Evolutionary conservation across 31 red algal genomes (phyloP), one percentile per base, ranked within the genome.

Genomic region (Asparagopsis taxiformis): DNA sequence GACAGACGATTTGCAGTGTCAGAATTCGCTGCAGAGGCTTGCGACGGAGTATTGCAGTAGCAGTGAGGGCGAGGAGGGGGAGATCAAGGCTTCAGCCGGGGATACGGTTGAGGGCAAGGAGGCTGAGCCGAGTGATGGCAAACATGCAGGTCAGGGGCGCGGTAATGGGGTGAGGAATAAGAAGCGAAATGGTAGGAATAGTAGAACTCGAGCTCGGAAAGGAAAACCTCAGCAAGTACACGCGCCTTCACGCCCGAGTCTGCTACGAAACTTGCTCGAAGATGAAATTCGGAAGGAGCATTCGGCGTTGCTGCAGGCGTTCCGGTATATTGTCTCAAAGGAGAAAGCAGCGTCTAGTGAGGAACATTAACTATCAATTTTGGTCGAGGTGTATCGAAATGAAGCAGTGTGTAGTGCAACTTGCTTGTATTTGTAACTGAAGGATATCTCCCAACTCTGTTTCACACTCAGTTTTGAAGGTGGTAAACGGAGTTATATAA

Each of bases 201-300:
- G 54, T 54, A 24, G 30, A 1, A 39, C 9, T 30, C 38, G 29
- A 30, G 59, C 29, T 31, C 35, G 23, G 17, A 35, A 29, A 7
- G 13, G 8, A 46, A 46, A 46, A 13, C 41, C 41, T 9, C 17
- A 75, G 24, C 5, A 44, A 28, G 16, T 22, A 26, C 16, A 16
- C 35, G 21, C 59, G 30, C 50, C 59, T 3, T 1, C 29, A 0
- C 70, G 37, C 21, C 80, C 69, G 43, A 68, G 57, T 60, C 59
- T 85, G 28, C 20, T 85, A 24, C 60, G 62, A 38, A 64, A 55
- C 51, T 54, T 85, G 31, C 59, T 85, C 4, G 70, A 75, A 49
- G 72, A 49, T 31, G 80, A 85, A 46, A 85, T 85, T 35, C 36
- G 61, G 21, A 49, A 61, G 44, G 80, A 85, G 59, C 69, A 57